Evolutionary conservation across 305 asterid genomes (phyloP).

Genomic region (Fraxinus ornus): DNA sequence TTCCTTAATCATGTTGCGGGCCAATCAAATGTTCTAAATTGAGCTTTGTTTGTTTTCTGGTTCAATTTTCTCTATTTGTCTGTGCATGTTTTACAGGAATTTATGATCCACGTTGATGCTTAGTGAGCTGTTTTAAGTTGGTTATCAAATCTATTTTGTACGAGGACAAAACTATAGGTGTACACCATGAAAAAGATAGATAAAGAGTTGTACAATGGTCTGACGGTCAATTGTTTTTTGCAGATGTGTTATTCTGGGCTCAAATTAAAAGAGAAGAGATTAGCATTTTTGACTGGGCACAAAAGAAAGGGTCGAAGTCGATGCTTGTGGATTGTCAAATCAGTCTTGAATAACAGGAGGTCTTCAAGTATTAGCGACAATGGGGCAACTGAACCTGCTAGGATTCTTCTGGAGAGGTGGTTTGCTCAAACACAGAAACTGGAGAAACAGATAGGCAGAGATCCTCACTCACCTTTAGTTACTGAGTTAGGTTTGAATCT

Average conservation of each 20-base stretch:
- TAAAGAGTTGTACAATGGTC: neutral
- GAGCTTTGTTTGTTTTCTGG: neutral
- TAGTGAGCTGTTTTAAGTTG: neutral
- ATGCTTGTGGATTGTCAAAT: constrained; percentile 41
- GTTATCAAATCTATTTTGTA: neutral
- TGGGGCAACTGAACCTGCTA: constrained; percentile 66
- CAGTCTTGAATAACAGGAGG: constrained; percentile 56
- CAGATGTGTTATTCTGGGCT: constrained; percentile 43
- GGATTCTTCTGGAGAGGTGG: constrained; percentile 74
- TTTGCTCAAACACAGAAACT: constrained; percentile 76
- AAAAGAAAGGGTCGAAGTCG: constrained; percentile 22
- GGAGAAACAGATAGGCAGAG: constrained; percentile 68
- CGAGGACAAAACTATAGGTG: neutral
- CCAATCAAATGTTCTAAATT: neutral
- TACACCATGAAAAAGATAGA: neutral
- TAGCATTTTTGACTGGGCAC: constrained; percentile 31
- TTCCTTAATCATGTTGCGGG: neutral
- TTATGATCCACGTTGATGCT: neutral
- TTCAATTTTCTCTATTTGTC: neutral
- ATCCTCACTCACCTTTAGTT: constrained; percentile 49
- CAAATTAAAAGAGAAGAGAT: constrained; percentile 45
- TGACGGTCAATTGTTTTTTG: constrained; percentile 23
- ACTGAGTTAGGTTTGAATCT: constrained; percentile 55
- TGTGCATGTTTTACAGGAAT: neutral
- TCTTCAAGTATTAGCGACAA: constrained; percentile 49